Evolutionary conservation across 768 basidiomycete species (phyloP), one percentile per base, ranked within the genome.

Genomic region (Basidioascus undulatus): DNA sequence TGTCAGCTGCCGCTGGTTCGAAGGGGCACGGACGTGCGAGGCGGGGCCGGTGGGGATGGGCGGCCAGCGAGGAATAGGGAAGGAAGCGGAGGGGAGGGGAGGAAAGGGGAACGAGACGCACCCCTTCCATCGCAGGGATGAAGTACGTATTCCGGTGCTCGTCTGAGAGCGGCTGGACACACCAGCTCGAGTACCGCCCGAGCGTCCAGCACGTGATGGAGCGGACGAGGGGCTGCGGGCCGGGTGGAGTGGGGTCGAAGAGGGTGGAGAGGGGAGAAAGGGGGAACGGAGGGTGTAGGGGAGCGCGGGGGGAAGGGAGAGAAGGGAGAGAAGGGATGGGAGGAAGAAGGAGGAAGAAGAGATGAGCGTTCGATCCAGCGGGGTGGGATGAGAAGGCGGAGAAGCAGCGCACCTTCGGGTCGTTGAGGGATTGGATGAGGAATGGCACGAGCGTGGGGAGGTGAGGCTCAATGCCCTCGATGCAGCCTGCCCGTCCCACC

Each of bases 191-290:
- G 59, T 98, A 98, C 38, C 92, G 76, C 13, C 92, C 89, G n/a
- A 98, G 67, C 0, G 89, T 94, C 92, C 92, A 98, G 57, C 92
- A 98, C 13, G 87, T 84, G 53, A 98, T 98, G 3, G 92, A 94
- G 43, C 92, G 76, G 8, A 98, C 82, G 31, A 96, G 76, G 16
- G 92, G 89, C 82, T 89, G 56, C 21, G 10, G 3, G 9, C n/a
- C n/a, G n/a, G n/a, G n/a, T n/a, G n/a, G n/a, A n/a, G n/a, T n/a
- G n/a, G n/a, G n/a, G n/a, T 16, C 8, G 28, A 23, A 30, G 40
- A 34, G 13, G 12, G n/a, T 23, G 19, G 13, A 35, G 13, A 6
- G 20, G 16, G 4, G 18, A 21, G 5, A 11, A 11, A 15, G 8
- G 10, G 26, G 8, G 18, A 31, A 5, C 24, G 4, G 12, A 18